Conservation (phyloP, 805 yeast species). For the Pichia gijzeniarum region DNA sequence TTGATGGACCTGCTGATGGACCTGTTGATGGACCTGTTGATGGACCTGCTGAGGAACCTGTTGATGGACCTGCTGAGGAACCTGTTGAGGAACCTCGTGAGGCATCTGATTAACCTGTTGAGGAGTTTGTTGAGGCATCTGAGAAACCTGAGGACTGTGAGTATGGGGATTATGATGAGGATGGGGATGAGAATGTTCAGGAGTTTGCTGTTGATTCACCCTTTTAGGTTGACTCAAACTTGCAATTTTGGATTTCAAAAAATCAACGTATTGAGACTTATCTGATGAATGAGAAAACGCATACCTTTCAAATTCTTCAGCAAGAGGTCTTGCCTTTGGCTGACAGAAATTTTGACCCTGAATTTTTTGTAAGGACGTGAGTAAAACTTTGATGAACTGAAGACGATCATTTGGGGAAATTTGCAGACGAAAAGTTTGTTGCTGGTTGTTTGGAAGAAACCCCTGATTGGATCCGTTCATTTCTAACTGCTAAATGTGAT, state of each 20-base stretch:
- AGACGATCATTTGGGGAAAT: constrained; percentile 27
- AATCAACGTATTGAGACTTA: constrained; percentile 51
- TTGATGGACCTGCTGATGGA: constrained; percentile 1
- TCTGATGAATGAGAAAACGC: constrained; percentile 53
- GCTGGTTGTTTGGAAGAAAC: constrained; percentile 7
- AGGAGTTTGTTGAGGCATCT: no score
- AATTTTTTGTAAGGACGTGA: constrained; percentile 28
- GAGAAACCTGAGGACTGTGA: no score
- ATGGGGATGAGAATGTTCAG: neutral
- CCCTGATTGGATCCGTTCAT: constrained; percentile 7
- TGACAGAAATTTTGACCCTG: constrained; percentile 28
- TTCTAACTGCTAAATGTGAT: neutral
- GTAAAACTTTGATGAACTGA: constrained; percentile 29
- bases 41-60: constrained; percentile 3
- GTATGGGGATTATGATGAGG: constrained; percentile 14
- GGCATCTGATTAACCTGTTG: no score
- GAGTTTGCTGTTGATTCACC: neutral
- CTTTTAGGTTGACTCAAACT: constrained; percentile 33
- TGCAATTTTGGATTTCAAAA: constrained; percentile 35
- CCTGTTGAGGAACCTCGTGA: constrained; percentile 16
- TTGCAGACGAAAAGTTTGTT: constrained; percentile 14
- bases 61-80: constrained; percentile 2
- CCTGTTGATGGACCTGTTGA: constrained; percentile 14
- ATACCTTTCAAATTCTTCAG: constrained; percentile 66
- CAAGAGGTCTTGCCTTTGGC: constrained; percentile 44